phyloP scores from a whole-genome alignment of 148 eudicot genomes.

The Chenopodium formosanum region DNA sequence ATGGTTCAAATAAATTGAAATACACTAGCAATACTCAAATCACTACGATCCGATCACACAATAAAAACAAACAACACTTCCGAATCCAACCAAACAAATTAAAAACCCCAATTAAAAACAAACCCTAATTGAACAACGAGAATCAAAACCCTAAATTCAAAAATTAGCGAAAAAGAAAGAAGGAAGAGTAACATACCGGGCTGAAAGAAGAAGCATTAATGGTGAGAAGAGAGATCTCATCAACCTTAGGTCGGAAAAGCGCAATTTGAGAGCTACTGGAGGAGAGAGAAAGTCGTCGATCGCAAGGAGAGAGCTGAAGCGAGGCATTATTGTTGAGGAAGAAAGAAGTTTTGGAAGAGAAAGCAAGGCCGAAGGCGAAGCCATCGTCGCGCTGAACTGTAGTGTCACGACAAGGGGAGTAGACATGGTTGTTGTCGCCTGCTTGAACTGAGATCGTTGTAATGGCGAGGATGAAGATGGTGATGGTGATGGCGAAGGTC shows the following conservation, averaged over 20 bases:
- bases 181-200: conserved; percentile 40
- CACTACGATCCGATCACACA: neutral
- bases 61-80: neutral
- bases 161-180: conserved; percentile 3
- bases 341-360: conserved; percentile 39
- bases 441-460: conserved; percentile 9
- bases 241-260: conserved; percentile 71
- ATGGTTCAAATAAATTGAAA: neutral
- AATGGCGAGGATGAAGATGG: conserved; percentile 4
- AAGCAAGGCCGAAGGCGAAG: conserved; percentile 60
- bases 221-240: conserved; percentile 77
- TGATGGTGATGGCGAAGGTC: neutral
- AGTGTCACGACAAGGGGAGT: conserved; percentile 59
- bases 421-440: conserved; percentile 46
- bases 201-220: conserved; percentile 47
- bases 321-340: conserved; percentile 32
- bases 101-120: neutral
- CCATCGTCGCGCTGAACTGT: conserved; percentile 53
- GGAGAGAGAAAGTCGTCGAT: conserved; percentile 47
- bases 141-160: conserved; percentile 15
- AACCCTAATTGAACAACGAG: neutral
- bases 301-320: conserved; percentile 65
- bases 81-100: neutral
- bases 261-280: conserved; percentile 48
- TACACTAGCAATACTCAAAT: neutral